Percentiles rank a stretch among this genome's conserved stretches.
Evolutionary conservation across 352 stramenopile species (phyloP).

Genomic region (Globisporangium rhizosaccharum): DNA sequence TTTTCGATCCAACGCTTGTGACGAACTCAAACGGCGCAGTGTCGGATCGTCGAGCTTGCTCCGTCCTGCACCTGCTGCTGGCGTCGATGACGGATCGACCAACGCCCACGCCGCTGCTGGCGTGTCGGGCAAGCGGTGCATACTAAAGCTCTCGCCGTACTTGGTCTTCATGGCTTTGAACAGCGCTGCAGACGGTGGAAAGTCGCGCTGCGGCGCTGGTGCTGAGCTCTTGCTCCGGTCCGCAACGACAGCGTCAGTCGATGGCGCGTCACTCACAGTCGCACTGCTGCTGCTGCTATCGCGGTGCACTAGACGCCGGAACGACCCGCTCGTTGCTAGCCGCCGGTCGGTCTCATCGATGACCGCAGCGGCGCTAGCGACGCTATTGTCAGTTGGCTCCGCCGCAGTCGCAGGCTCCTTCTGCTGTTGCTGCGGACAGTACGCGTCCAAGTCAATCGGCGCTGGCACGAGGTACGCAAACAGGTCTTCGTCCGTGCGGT

Average conservation of each 20-base stretch:
- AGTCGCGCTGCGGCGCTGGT: slow-evolving; percentile 53
- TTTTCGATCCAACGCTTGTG: slow-evolving; percentile 1
- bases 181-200: slow-evolving; percentile 73
- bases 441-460: slow-evolving; percentile 78
- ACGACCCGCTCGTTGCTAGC: slow-evolving; percentile 39
- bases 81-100: slow-evolving; percentile 53
- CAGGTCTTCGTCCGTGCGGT: slow-evolving; percentile 79
- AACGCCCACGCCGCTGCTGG: slow-evolving; percentile 73
- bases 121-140: slow-evolving; percentile 67
- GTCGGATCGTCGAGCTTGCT: slow-evolving; percentile 8
- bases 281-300: slow-evolving; percentile 19
- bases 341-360: slow-evolving; percentile 19
- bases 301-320: slow-evolving; percentile 37
- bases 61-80: slow-evolving; percentile 54
- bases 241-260: slow-evolving; percentile 64
- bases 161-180: slow-evolving; percentile 85
- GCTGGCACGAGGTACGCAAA: slow-evolving; percentile 73
- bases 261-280: slow-evolving; percentile 20
- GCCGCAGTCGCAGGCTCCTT: slow-evolving; percentile 37
- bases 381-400: slow-evolving; percentile 1
- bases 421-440: slow-evolving; percentile 58
- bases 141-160: slow-evolving; percentile 74
- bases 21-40: slow-evolving; percentile 7
- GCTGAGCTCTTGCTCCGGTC: slow-evolving; percentile 66
- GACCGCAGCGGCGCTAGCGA: not conserved